Evolutionary conservation across 768 basidiomycete species (phyloP), one percentile per base, ranked within the genome.

Genomic region (Brasilioporus rufonigricans): DNA sequence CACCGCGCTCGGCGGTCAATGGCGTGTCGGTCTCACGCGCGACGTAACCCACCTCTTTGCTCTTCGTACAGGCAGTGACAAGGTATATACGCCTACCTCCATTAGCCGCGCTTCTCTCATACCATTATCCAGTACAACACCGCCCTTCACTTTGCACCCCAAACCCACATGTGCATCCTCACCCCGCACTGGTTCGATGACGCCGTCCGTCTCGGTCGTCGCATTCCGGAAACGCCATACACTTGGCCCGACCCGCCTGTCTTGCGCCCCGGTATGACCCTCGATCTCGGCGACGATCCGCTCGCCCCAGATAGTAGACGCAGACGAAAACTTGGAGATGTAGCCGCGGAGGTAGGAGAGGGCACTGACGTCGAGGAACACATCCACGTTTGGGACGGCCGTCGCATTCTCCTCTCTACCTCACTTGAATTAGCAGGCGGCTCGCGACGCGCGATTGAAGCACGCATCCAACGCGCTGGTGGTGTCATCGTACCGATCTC

Each of bases 161-260:
- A 79, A 45, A 85, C 84, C 0, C 71, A 76, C 10, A 80, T 94
- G 62, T 82, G 78, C 47, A 74, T 93, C 11, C 64, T 97, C n/a
- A 78, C 93, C 0, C 94, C 93, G 0, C 91, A 94, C 58, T 97
- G 94, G 93, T 94, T 94, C 56, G 90, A 94, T 61, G 91, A 93
- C 60, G 78, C 79, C 3, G 77, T 89, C 23, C 76, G 81, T 14
- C 73, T 91, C 14, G 84, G 82, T 5, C 69, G 78, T 13, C 71
- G 71, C 9, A 69, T 89, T 10, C 75, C 80, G 1, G 81, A 85
- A 21, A 61, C 65, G 0, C 73, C 79, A 19, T 92, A 89, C 59
- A 75, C 84, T 57, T 92, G 87, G 85, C 93, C 92, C 0, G 78
- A 90, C 14, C 90, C 89, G 0, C 69, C 71, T 6, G 62, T 87